Base-by-base conservation (phyloP, 441 rosid species). In the Lagerstroemia fauriei region DNA sequence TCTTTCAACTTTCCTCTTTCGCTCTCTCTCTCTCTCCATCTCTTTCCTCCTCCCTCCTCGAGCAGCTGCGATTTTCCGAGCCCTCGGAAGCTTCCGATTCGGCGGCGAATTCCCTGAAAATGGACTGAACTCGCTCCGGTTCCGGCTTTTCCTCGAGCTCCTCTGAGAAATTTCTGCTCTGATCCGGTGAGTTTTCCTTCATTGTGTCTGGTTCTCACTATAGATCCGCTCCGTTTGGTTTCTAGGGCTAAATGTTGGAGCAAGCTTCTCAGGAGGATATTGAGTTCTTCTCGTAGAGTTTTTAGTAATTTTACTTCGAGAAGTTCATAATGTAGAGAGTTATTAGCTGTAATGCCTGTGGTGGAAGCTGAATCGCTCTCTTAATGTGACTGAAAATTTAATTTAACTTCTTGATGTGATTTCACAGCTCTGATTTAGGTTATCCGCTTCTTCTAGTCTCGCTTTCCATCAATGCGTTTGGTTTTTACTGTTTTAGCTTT, bases 1-100 rank as follows among this genome's bases (percentile, higher is more conserved):
- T 8, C 27, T 59, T 25, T 14, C 27, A 1, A 31, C 73, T 86
- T 86, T 83, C 34, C 83, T 50, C 50, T 29, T 72, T 57, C 29
- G 73, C 86, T 78, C 48, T 29, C 80, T 88, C 86, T 86, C 86
- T 86, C 92, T 86, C 86, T 86, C 83, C 83, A 86, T 86, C 82
- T 50, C 38, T 27, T 65, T 59, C 41, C 83, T 59, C 57, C 71
- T 84, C 71, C 78, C 74, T 79, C 81, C 88, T 87, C 89, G 93
- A 90, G 91, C 90, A 83, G 90, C 85, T 77, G 88, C 82, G 88
- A 75, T 7, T 18, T 32, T 13, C 73, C 25, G 73, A 69, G 18
- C 73, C 73, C 22, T 14, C 73, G 44, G 73, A 27, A 4, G 73
- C 73, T 69, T 69, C 73, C 24, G 44, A 31, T 69, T 69, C 73